These are phyloP conservation scores for Neltuma alba DNA, from an alignment of 306 rosid species.

Conservation along the genomic window DNA sequence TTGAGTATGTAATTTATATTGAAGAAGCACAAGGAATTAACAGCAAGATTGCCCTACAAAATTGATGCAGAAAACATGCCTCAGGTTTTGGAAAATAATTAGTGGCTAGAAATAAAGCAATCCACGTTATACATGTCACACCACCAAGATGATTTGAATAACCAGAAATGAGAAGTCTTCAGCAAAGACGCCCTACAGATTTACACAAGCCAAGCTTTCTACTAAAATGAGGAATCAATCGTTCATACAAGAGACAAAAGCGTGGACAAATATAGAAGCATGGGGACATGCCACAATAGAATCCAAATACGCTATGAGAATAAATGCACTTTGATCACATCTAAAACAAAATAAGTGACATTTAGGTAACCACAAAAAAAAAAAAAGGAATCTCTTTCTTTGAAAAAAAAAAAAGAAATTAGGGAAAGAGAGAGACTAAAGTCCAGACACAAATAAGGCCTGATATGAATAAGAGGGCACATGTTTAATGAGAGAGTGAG, in stretches of 20 bases:
- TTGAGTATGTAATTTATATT: conserved; percentile 8
- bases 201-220: not conserved
- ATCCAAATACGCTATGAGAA: not conserved
- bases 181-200: not conserved
- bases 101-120: conserved; percentile 20
- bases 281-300: not conserved
- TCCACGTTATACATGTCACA: conserved; percentile 13
- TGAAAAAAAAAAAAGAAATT: not conserved
- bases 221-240: not conserved
- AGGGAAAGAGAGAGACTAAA: conserved; percentile 5
- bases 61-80: conserved; percentile 8
- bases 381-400: not conserved
- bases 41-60: conserved; percentile 11
- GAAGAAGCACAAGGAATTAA: conserved; percentile 26
- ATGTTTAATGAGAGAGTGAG: not conserved
- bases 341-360: not conserved
- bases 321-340: not conserved
- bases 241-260: not conserved
- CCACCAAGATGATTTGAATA: conserved; percentile 11
- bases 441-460: conserved; percentile 1
- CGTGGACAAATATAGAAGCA: not conserved
- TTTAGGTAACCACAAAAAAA: not conserved
- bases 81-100: conserved; percentile 24
- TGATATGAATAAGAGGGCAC: not conserved
- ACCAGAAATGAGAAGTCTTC: not conserved